Conservation (phyloP, 2,329 filamentous ascomycete genomes). For the Graphilbum ipis-grandicollis region DNA sequence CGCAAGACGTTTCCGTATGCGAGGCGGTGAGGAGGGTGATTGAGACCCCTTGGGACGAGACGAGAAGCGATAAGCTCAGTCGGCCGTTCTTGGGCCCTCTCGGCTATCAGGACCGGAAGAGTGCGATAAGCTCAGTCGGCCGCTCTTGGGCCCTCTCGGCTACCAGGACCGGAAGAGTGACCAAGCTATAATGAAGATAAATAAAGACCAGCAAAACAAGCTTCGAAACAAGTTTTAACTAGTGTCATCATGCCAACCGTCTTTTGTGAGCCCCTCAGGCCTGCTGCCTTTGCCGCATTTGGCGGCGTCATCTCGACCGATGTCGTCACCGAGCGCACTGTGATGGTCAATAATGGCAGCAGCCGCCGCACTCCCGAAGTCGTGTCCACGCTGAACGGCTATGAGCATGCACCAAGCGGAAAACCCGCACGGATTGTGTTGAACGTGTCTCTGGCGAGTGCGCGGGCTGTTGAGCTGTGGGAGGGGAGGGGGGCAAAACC, state of each 20-base stretch:
- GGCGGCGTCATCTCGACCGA: constrained; percentile 4
- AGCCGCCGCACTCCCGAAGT: constrained; percentile 4
- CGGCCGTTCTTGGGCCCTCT: too few species aligned
- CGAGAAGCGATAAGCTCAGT: too few species aligned
- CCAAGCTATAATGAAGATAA: too few species aligned
- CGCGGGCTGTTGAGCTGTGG: background rate
- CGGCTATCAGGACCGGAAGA: too few species aligned
- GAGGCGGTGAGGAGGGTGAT: too few species aligned
- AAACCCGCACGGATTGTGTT: background rate
- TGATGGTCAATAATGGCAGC: constrained; percentile 2
- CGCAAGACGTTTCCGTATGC: constrained; percentile 22
- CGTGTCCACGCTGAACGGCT: constrained; percentile 1
- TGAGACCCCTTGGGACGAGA: too few species aligned
- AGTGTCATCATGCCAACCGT: background rate
- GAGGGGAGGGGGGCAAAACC: too few species aligned
- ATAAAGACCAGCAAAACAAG: too few species aligned
- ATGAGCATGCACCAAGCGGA: constrained; percentile 1
- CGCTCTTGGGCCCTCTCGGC: too few species aligned
- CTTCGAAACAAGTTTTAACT: background rate
- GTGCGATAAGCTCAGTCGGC: too few species aligned
- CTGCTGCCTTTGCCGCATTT: background rate
- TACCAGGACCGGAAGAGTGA: too few species aligned
- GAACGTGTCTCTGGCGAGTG: constrained; percentile 2
- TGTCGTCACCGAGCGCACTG: constrained; percentile 2
- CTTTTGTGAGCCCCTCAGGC: constrained; percentile 1